Conservation (phyloP, 805 yeast species). For the Yarrowia deformans region DNA sequence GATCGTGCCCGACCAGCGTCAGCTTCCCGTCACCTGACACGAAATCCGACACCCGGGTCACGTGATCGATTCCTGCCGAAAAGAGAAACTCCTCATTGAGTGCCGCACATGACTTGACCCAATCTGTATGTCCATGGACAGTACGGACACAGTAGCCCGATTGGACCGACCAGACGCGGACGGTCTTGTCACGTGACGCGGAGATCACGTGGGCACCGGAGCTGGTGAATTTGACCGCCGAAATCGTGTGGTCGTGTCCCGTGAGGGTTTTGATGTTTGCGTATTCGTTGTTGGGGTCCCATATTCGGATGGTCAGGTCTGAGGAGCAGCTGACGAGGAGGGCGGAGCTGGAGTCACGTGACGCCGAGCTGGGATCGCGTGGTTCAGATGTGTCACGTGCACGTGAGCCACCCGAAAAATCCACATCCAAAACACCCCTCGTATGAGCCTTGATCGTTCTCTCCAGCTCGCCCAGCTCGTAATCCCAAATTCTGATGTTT, state of each 20-base stretch:
- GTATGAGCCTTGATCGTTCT: slow-evolving; percentile 77
- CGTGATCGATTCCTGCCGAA: slow-evolving; percentile 81
- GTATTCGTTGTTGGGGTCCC: slow-evolving; percentile 64
- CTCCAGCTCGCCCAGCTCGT: slow-evolving; percentile 67
- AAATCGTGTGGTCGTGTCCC: slow-evolving; percentile 90
- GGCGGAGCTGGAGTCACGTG: slow-evolving; percentile 43
- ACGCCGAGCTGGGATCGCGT: slow-evolving; percentile 40
- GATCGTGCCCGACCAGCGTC: slow-evolving; percentile 76
- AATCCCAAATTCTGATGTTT: slow-evolving; percentile 73
- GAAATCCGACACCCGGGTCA: slow-evolving; percentile 70
- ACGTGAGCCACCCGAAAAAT: no score
- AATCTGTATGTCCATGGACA: slow-evolving; percentile 82
- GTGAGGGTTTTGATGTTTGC: slow-evolving; percentile 66
- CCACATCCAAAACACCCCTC: slow-evolving; percentile 65
- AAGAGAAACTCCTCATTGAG: slow-evolving; percentile 59
- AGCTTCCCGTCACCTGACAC: slow-evolving; percentile 72
- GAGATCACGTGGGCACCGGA: slow-evolving; percentile 60
- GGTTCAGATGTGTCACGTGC: no score
- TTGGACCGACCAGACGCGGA: slow-evolving; percentile 75
- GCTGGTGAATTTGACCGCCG: slow-evolving; percentile 63
- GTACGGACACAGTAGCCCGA: slow-evolving; percentile 72
- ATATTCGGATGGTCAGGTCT: slow-evolving; percentile 67
- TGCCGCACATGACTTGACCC: slow-evolving; percentile 71
- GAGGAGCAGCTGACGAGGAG: slow-evolving; percentile 59
- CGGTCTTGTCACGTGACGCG: slow-evolving; percentile 91